Base-by-base conservation (phyloP, 768 basidiomycete genomes). In the Tricholoma hemisulphureum region DNA sequence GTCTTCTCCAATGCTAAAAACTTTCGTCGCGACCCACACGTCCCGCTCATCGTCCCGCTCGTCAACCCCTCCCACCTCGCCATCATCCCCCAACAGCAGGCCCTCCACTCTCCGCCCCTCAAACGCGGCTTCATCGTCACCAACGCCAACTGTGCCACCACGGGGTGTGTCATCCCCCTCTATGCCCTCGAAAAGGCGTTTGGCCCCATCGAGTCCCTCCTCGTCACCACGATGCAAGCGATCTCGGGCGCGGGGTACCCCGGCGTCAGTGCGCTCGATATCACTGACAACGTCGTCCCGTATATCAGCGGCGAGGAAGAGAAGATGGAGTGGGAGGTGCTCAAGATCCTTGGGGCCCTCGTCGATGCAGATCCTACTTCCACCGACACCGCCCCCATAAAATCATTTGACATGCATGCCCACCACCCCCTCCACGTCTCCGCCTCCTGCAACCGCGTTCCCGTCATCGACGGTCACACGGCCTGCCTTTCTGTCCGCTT, bases 1-100 rank as follows among this genome's bases (percentile, higher is more conserved):
- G 88, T 99, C 10, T 99, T 98, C 74, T 96, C 94, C 20, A 98
- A 99, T 62, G 87, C 96, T n/a, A 97, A 96, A 75, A 97, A 95
- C 73, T 93, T 88, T 74, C 84, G 97, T 49, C 80, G 95, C 18
- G 96, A 98, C 71, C 93, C 94, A 2, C 78, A 85, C 62, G 93
- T 96, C 6, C 97, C 97, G 0, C 89, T 99, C 68, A 84, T 98
- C 74, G 97, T 99, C 2, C 97, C 97, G 11, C 87, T 97, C 64
- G 95, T 96, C 64, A 99, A 99, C 76, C 80, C 92, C 1, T 78
- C 77, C 3, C 97, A 99, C 71, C 75, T 98, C 26, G 76, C 84
- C 62, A 91, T 98, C 63, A 79, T 99, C 66, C 79, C 83, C 0
- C 89, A 94, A 66, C 97, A 99, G 73, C 91, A 79, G 52, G 64